Conservation (phyloP, 163 green algal genomes). For the Botryococcus braunii region DNA sequence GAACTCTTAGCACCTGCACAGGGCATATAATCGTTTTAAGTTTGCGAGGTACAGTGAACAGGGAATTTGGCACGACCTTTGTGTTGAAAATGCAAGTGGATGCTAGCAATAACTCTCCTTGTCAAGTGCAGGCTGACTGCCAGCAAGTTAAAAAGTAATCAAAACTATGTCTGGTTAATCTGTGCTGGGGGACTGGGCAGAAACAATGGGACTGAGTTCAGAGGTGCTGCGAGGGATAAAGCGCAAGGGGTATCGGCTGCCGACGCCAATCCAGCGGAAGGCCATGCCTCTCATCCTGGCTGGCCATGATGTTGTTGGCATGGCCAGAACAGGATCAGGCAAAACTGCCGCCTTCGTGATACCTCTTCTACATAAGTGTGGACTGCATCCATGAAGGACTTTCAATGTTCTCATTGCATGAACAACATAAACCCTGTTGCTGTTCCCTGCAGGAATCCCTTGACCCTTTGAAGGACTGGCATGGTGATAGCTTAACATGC, state of each 20-base stretch:
- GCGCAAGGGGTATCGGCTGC: constrained; percentile 89
- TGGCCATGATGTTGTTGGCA: constrained; percentile 89
- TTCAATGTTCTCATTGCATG: neutral
- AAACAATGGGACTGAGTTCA: constrained; percentile 66
- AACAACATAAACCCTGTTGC: too few species aligned
- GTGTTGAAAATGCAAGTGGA: neutral
- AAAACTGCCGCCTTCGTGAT: constrained; percentile 98
- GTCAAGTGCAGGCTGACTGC: neutral
- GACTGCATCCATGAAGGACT: too few species aligned
- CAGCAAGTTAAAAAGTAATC: neutral
- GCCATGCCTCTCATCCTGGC: constrained; percentile 73
- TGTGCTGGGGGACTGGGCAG: constrained; percentile 31
- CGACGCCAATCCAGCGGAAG: constrained; percentile 92
- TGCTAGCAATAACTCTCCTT: neutral
- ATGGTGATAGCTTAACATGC: too few species aligned
- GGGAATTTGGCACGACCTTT: too few species aligned
- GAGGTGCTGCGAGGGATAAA: constrained; percentile 68
- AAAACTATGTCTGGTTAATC: neutral
- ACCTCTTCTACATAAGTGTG: constrained; percentile 72
- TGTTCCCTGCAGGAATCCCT: too few species aligned
- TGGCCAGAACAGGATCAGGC: constrained; percentile 92
- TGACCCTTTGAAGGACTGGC: too few species aligned
- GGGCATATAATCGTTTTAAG: too few species aligned
- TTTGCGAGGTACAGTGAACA: too few species aligned
- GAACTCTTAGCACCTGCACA: neutral